A percentile compares a stretch with the other conserved stretches of the same genome.
phyloP scores from a whole-genome alignment of 257 asterid species.

The Petrea volubilis region DNA sequence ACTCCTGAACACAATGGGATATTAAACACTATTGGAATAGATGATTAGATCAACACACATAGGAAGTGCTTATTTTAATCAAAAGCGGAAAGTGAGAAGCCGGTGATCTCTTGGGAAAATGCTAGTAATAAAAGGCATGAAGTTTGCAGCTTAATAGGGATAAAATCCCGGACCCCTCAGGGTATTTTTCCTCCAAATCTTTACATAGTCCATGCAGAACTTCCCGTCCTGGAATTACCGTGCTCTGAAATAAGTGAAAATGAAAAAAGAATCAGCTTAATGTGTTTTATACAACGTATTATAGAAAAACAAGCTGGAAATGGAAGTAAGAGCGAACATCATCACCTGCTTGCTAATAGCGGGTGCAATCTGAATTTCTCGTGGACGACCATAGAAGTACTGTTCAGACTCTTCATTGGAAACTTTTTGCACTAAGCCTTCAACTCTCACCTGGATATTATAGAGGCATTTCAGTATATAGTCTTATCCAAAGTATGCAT shows the following conservation, averaged over 20 bases:
- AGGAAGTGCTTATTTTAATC: background rate
- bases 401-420: constrained; percentile 79
- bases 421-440: constrained; percentile 70
- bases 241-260: constrained; percentile 31
- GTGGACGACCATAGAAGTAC: constrained; percentile 76
- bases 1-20: constrained; percentile 38
- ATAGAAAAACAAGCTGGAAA: background rate
- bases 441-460: constrained; percentile 64
- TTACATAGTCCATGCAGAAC: constrained; percentile 30
- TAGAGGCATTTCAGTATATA: background rate
- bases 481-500: background rate
- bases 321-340: background rate
- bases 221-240: constrained; percentile 29
- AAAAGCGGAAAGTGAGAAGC: background rate
- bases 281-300: background rate
- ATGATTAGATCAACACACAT: background rate
- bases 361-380: constrained; percentile 81
- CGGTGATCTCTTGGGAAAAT: background rate
- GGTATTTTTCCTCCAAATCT: constrained; percentile 36
- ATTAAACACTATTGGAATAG: background rate
- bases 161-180: constrained; percentile 27
- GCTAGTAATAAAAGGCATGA: background rate
- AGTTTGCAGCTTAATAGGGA: background rate
- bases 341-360: constrained; percentile 86
- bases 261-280: background rate